These are phyloP conservation scores for Candida albicans DNA, from an alignment of 1,139 yeast species.

Conservation along the genomic window DNA sequence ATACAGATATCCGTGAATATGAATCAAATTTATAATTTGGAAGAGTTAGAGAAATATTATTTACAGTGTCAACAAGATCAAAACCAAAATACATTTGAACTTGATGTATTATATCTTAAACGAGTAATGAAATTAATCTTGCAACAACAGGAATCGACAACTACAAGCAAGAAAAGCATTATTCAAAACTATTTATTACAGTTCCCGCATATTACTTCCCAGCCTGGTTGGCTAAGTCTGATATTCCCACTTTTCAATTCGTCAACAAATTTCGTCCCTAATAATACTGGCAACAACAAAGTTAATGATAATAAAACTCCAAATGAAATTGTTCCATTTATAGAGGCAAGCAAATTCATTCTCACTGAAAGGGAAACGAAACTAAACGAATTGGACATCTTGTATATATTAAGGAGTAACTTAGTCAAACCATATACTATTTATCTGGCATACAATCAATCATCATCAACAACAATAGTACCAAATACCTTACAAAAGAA, in stretches of 20 bases:
- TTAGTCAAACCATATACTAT: constrained; percentile 4
- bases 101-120: constrained; percentile 8
- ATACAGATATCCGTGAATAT: constrained; percentile 3
- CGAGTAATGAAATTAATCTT: constrained; percentile 3
- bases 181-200: constrained; percentile 2
- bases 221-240: constrained; percentile 11
- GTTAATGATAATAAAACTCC: neutral
- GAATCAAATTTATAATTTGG: constrained; percentile 1
- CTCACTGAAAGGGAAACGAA: neutral
- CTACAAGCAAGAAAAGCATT: neutral
- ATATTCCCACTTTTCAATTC: constrained; percentile 9
- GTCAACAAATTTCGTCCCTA: constrained; percentile 2
- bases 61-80: neutral
- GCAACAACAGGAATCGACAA: neutral
- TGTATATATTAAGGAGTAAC: constrained; percentile 6
- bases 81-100: neutral
- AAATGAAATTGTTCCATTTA: constrained; percentile 2
- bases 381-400: constrained; percentile 6
- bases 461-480: neutral
- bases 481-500: neutral
- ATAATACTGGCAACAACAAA: too few species aligned
- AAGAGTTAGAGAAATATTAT: constrained; percentile 3
- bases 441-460: constrained; percentile 4
- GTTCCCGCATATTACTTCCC: constrained; percentile 5
- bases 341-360: constrained; percentile 1